phyloP scores from a whole-genome alignment of 192 early-diverging fungal species.

The Coemansia sp. region DNA sequence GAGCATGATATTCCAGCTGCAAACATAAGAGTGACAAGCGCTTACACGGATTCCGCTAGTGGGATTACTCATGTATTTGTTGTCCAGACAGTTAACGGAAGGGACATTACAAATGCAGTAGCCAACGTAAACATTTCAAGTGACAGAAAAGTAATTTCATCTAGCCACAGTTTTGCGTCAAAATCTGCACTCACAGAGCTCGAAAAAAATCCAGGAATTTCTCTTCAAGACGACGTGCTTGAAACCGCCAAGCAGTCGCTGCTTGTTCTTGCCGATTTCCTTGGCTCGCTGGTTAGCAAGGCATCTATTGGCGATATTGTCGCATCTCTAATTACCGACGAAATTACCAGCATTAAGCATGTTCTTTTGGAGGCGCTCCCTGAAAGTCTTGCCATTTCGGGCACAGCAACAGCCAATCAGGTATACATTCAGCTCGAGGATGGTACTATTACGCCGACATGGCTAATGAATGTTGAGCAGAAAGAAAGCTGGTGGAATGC shows the following conservation, averaged over 20 bases:
- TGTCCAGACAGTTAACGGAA: neutral
- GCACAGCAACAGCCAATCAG: slow-evolving; percentile 52
- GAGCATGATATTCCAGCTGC: neutral
- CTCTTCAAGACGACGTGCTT: neutral
- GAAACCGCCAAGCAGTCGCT: neutral
- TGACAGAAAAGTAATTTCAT: neutral
- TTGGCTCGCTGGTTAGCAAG: neutral
- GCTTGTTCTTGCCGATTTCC: neutral
- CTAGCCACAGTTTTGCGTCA: neutral
- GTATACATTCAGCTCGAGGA: slow-evolving; percentile 66
- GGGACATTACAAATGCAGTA: neutral
- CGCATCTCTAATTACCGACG: neutral
- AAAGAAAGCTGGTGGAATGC: slow-evolving; percentile 81
- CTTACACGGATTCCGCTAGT: neutral
- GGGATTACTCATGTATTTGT: neutral
- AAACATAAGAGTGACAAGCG: neutral
- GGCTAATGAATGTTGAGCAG: slow-evolving; percentile 81
- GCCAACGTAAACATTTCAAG: neutral
- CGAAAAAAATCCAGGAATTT: neutral
- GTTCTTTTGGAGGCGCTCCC: slow-evolving; percentile 29
- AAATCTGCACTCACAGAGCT: neutral
- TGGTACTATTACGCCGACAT: slow-evolving; percentile 66
- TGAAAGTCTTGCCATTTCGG: slow-evolving; percentile 25
- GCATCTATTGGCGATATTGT: neutral
- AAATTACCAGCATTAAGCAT: neutral